Base-by-base conservation (phyloP, 371 early-diverging fungal species). In the Mortierella sp. region DNA sequence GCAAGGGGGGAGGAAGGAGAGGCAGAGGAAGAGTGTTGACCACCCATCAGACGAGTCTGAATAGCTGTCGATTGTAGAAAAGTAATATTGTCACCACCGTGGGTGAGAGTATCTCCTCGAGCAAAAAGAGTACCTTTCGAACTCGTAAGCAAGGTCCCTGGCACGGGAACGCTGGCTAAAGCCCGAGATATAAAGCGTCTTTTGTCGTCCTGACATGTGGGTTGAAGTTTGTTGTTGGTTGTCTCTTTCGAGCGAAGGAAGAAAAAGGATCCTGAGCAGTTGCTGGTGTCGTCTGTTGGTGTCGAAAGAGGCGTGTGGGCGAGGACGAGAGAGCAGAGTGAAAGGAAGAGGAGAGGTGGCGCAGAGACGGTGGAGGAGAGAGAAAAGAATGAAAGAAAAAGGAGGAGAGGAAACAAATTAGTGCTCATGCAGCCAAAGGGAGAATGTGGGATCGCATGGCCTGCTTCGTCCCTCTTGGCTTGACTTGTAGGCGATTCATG, bases 81-180 rank as follows among this genome's bases (percentile, higher is more conserved):
- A 37, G n/a, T 13, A 50, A 3, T 16, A 6, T 50, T 5, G 26
- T 9, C 28, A 46, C 28, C 16, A 16, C 14, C 14, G 50, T 1
- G 5, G 5, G 48, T 16, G 72, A 28, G 31, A 34, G 2, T 48
- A 14, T 51, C 6, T 13, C 5, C 28, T 28, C 19, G 74, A 28
- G 16, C 19, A 11, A 16, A 44, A 24, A 14, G 28, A 43, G 16
- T 90, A 94, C 95, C 96, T 91, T 90, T 96, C 96, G 86, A 96
- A 96, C 75, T 96, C 96, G 85, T 95, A 94, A 24, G 95, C 96
- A 37, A 96, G 90, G 82, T 95, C 95, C 80, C 91, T 89, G 28
- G 96, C 96, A 31, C 95, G 91, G 40, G 93, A 93, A 71, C 91
- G 88, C 37, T 92, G 80, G 72, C 91, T 88, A 87, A 96, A 92